Conservation (phyloP, 1,139 yeast genomes). For the Kodamaea anthophila region DNA sequence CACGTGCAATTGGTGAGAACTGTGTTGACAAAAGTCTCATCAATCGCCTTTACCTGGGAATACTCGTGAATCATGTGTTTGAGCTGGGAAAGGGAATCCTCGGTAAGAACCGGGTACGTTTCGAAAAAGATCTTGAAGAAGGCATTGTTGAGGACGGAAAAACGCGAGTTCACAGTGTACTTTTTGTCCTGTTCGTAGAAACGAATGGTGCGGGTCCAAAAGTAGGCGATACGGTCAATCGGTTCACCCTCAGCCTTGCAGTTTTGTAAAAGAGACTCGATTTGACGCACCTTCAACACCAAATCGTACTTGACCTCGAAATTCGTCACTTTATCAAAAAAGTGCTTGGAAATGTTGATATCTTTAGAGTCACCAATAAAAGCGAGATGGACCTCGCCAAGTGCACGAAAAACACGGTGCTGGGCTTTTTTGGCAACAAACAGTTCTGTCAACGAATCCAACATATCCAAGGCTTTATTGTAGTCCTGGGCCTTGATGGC, state of each 20-base stretch:
- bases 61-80: conserved; percentile 54
- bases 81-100: conserved; percentile 53
- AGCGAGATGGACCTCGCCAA: conserved; percentile 62
- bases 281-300: conserved; percentile 69
- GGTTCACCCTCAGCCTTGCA: conserved; percentile 54
- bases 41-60: conserved; percentile 51
- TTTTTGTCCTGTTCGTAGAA: conserved; percentile 44
- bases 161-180: conserved; percentile 45
- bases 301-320: conserved; percentile 67
- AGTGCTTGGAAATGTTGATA: conserved; percentile 61
- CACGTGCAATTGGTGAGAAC: conserved; percentile 65
- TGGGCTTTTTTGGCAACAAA: conserved; percentile 11
- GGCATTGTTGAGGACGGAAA: conserved; percentile 60
- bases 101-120: conserved; percentile 47
- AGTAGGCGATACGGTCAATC: conserved; percentile 50
- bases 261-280: conserved; percentile 60
- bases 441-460: conserved; percentile 31
- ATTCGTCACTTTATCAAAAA: conserved; percentile 65
- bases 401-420: conserved; percentile 10
- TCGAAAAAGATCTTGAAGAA: conserved; percentile 66
- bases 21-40: conserved; percentile 76
- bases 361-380: conserved; percentile 82
- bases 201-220: conserved; percentile 60
- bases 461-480: conserved; percentile 33
- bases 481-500: conserved; percentile 37